Conservation (phyloP, 768 basidiomycete genomes). For the Leccinum sublutescens region DNA sequence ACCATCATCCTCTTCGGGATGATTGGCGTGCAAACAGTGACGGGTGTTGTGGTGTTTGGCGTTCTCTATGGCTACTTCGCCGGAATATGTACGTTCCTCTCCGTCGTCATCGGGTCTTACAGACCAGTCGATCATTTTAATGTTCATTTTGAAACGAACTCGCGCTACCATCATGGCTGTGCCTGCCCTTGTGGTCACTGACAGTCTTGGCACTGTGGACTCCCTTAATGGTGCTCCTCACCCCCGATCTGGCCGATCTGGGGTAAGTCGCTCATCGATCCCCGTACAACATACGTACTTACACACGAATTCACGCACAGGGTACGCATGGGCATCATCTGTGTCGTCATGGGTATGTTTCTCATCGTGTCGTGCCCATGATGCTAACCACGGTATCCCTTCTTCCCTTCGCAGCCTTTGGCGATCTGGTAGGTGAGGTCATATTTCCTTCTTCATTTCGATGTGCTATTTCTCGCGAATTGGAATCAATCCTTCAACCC, state of each 20-base stretch:
- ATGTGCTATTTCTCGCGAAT: background rate
- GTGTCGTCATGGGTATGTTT: slow-evolving; percentile 42
- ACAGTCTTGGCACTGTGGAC: slow-evolving; percentile 41
- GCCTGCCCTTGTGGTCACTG: background rate
- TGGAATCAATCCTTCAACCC: background rate
- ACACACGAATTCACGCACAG: slow-evolving; percentile 13
- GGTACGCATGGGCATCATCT: slow-evolving; percentile 50
- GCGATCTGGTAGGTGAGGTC: slow-evolving; percentile 22
- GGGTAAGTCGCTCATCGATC: slow-evolving; percentile 34
- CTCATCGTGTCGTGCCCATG: background rate
- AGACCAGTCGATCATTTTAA: background rate
- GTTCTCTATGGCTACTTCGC: slow-evolving; percentile 51
- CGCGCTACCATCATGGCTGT: background rate
- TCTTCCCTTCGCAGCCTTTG: slow-evolving; percentile 17
- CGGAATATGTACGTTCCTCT: slow-evolving; percentile 40
- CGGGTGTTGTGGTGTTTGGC: slow-evolving; percentile 42
- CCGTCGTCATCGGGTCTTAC: background rate
- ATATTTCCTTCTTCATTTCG: background rate
- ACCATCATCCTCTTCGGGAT: slow-evolving; percentile 45
- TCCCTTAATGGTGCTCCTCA: slow-evolving; percentile 44
- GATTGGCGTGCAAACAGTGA: slow-evolving; percentile 40
- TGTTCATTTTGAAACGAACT: background rate
- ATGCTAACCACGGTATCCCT: background rate
- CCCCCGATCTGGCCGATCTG: slow-evolving; percentile 50
- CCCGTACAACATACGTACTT: background rate